Evolutionary conservation across 2,329 filamentous ascomycete species (phyloP).

Genomic region (Fusarium marasasianum): DNA sequence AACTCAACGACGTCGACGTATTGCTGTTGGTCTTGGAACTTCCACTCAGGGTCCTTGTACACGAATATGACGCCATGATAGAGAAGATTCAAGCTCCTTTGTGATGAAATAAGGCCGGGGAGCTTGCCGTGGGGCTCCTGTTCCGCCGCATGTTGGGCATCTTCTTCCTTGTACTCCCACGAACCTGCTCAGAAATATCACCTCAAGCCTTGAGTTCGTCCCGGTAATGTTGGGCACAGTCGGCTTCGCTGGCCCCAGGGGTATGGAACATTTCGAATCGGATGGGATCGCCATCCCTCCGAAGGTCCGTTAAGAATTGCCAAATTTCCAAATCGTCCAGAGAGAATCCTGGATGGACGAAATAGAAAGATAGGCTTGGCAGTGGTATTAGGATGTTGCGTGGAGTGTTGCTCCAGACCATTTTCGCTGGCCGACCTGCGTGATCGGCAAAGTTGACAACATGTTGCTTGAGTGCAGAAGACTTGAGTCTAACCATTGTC

Average conservation of each 20-base stretch:
- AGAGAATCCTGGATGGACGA: neutral
- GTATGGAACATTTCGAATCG: neutral
- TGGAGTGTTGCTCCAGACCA: neutral
- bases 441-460: neutral
- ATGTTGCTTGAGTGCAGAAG: neutral
- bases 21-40: neutral
- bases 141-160: neutral
- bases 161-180: neutral
- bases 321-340: neutral
- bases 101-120: neutral
- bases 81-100: neutral
- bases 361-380: neutral
- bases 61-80: neutral
- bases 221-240: neutral
- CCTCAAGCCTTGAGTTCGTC: neutral
- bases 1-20: neutral
- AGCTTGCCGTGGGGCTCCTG: neutral
- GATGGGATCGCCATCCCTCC: neutral
- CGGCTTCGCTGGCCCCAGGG: neutral
- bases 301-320: neutral
- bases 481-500: neutral
- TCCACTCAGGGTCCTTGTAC: neutral
- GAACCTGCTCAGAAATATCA: neutral
- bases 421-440: neutral
- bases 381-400: neutral